phyloP scores from a whole-genome alignment of 495 filamentous ascomycete species.

The Tuber microsphaerosporum region DNA sequence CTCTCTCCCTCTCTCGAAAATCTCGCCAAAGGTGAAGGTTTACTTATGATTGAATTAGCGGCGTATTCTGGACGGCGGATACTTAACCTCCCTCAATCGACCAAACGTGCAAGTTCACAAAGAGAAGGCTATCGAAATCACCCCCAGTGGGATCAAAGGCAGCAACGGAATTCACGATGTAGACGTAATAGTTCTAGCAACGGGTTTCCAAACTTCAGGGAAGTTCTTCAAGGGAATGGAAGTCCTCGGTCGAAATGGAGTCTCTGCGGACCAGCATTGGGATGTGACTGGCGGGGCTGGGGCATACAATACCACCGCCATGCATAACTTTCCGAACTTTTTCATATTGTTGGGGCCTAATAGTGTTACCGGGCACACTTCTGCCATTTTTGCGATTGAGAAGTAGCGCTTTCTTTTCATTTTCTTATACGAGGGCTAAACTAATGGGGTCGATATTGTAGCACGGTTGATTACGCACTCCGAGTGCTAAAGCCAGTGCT shows the following conservation, averaged over 20 bases:
- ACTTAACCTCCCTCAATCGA: conserved; percentile 52
- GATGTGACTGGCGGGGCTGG: conserved; percentile 52
- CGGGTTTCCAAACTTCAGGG: conserved; percentile 51
- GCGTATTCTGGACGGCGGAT: conserved; percentile 51
- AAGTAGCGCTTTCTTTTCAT: conserved; percentile 36
- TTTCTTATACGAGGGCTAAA: background rate
- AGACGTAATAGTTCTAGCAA: conserved; percentile 55
- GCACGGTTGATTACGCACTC: conserved; percentile 48
- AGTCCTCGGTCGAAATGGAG: conserved; percentile 47
- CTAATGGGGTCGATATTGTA: background rate
- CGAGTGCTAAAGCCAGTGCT: conserved; percentile 51
- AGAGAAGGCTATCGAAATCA: conserved; percentile 41
- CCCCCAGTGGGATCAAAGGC: conserved; percentile 31
- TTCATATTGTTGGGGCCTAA: conserved; percentile 64
- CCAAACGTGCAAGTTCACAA: conserved; percentile 52
- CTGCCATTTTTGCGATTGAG: conserved; percentile 55
- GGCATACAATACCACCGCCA: conserved; percentile 57
- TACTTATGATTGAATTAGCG: conserved; percentile 31
- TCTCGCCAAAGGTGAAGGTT: background rate
- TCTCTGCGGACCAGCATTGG: conserved; percentile 52
- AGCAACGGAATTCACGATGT: conserved; percentile 47
- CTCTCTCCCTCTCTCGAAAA: conserved; percentile 42
- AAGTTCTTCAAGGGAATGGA: conserved; percentile 44
- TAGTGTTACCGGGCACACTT: conserved; percentile 57
- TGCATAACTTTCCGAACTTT: conserved; percentile 63